Percentiles rank a stretch among this genome's conserved stretches.
phyloP scores from a whole-genome alignment of 1,139 yeast species.

The Sugiyamaella novakii region DNA sequence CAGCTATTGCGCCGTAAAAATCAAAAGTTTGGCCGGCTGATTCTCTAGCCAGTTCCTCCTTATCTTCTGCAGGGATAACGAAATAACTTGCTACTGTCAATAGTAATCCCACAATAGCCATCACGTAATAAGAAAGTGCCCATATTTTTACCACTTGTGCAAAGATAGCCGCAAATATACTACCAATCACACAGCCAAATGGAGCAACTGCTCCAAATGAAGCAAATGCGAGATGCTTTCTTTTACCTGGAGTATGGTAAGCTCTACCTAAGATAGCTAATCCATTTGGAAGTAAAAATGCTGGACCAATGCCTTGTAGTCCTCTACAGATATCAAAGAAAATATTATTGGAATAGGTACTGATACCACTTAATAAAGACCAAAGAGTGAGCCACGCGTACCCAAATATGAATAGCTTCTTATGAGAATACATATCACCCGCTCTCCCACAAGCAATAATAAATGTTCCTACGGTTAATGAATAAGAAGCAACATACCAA shows the following conservation, averaged over 20 bases:
- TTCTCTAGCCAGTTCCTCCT: slow-evolving; percentile 56
- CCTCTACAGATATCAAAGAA: slow-evolving; percentile 58
- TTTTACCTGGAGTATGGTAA: slow-evolving; percentile 48
- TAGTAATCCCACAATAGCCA: slow-evolving; percentile 44
- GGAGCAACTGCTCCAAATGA: slow-evolving; percentile 34
- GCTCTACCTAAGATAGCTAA: slow-evolving; percentile 57
- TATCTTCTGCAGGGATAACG: slow-evolving; percentile 57
- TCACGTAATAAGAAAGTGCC: slow-evolving; percentile 59
- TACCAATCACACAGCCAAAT: slow-evolving; percentile 55
- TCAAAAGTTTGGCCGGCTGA: slow-evolving; percentile 45
- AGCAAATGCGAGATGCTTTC: slow-evolving; percentile 44
- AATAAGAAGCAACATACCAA: slow-evolving; percentile 63
- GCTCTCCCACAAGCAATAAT: slow-evolving; percentile 61
- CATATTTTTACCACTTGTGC: slow-evolving; percentile 50
- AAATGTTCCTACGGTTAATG: slow-evolving; percentile 64
- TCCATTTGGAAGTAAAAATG: slow-evolving; percentile 59
- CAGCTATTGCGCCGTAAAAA: slow-evolving; percentile 50
- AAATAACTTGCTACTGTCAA: slow-evolving; percentile 43
- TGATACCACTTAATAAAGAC: slow-evolving; percentile 53
- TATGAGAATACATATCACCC: slow-evolving; percentile 67
- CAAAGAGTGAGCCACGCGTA: slow-evolving; percentile 52
- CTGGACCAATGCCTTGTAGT: slow-evolving; percentile 63
- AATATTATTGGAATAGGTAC: slow-evolving; percentile 39
- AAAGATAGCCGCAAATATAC: slow-evolving; percentile 51
- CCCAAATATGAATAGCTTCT: slow-evolving; percentile 51